A percentile compares a stretch with the other conserved stretches of the same genome.
These are phyloP conservation scores for Solanum corneliomulleri DNA, from an alignment of 257 asterid species.

Conservation along the genomic window DNA sequence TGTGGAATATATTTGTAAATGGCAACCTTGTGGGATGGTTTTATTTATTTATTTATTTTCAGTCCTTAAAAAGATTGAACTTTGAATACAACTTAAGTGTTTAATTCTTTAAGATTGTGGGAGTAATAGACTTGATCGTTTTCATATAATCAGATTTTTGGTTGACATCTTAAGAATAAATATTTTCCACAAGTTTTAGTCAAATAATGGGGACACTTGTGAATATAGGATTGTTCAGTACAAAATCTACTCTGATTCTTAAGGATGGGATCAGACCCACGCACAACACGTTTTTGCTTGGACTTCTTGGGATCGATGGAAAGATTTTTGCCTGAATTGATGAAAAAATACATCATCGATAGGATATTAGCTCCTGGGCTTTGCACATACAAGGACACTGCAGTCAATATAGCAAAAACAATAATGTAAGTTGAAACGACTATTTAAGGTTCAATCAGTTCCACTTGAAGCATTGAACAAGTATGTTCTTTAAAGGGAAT, in stretches of 20 bases:
- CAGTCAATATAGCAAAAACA: constrained; percentile 61
- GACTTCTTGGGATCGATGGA: constrained; percentile 26
- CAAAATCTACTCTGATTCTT: constrained; percentile 30
- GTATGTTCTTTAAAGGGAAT: not conserved
- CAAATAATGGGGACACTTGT: constrained; percentile 79
- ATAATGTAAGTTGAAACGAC: constrained; percentile 44
- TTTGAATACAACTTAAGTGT: not conserved
- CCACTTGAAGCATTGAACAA: not conserved
- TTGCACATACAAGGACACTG: constrained; percentile 44
- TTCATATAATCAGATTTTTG: not conserved
- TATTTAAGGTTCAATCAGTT: not conserved
- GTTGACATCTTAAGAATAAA: not conserved
- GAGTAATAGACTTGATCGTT: not conserved
- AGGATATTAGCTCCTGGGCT: constrained; percentile 39
- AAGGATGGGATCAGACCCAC: constrained; percentile 41
- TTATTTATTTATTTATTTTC: not conserved
- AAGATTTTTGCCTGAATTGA: constrained; percentile 19
- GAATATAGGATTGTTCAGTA: constrained; percentile 64
- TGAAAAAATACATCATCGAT: constrained; percentile 51
- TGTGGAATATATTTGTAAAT: not conserved
- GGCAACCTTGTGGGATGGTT: not conserved
- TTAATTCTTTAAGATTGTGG: not conserved
- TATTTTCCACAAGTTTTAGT: constrained; percentile 57
- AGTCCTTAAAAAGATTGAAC: not conserved
- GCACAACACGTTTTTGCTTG: constrained; percentile 23